Evolutionary conservation across 768 basidiomycete species (phyloP).

Genomic region (Boletus subcaerulescens): DNA sequence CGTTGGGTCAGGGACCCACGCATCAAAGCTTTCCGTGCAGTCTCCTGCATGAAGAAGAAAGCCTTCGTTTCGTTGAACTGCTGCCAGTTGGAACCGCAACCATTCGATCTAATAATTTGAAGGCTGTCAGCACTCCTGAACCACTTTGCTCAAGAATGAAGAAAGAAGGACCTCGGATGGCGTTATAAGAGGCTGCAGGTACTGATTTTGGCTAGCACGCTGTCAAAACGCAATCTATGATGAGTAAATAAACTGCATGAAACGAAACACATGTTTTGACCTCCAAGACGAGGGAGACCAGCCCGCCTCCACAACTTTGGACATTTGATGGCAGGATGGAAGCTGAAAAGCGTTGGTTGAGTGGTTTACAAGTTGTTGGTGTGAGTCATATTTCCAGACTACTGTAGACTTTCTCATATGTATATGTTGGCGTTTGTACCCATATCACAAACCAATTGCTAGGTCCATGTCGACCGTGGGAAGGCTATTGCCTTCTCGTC

Average conservation of each 20-base stretch:
- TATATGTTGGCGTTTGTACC: too few species aligned
- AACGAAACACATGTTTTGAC: slow-evolving; percentile 44
- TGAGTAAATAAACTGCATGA: background rate
- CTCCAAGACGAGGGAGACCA: slow-evolving; percentile 87
- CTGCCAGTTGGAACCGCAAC: slow-evolving; percentile 72
- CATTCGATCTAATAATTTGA: slow-evolving; percentile 62
- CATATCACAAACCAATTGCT: too few species aligned
- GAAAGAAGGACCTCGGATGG: slow-evolving; percentile 80
- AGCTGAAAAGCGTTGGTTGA: background rate
- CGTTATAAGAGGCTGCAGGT: slow-evolving; percentile 87
- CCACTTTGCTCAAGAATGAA: background rate
- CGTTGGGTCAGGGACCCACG: slow-evolving; percentile 42
- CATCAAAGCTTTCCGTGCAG: slow-evolving; percentile 94
- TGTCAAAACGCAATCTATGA: slow-evolving; percentile 24
- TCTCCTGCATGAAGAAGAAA: slow-evolving; percentile 97
- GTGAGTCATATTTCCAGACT: background rate
- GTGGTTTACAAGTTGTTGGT: background rate
- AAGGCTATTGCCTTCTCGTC: too few species aligned
- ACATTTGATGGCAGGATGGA: slow-evolving; percentile 3
- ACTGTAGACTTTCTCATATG: too few species aligned
- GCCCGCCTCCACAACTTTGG: background rate
- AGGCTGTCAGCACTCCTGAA: slow-evolving; percentile 27
- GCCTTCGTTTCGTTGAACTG: slow-evolving; percentile 82
- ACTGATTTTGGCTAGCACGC: slow-evolving; percentile 75
- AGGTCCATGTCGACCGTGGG: too few species aligned